Base-by-base conservation (phyloP, 805 yeast species). In the Barnettozyma botsteinii region DNA sequence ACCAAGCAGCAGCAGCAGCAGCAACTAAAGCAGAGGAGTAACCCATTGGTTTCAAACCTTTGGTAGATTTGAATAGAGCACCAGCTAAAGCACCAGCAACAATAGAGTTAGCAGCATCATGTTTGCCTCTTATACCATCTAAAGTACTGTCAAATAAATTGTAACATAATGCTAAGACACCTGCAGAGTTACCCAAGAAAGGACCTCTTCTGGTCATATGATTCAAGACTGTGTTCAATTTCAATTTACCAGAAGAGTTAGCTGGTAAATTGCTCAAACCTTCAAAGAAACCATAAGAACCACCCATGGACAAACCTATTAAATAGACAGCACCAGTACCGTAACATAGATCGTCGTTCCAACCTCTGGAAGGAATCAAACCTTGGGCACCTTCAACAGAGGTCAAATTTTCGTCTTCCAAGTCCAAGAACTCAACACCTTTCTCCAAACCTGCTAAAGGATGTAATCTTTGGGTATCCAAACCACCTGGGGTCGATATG, bases 301-400 rank as follows among this genome's bases (percentile, higher is more conserved):
- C 98, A 65, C 98, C 98, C 32, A 78, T 45, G 26, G 95, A 95
- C 50, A 93, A 72, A 31, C 95, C 95, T 24, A 84, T 52, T 51
- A 93, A 72, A 60, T 93, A 93, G 38, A 88, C 87, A 7, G 96
- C 80, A 64, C 98, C 98, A 10, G 98, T 84, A 52, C 98, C 98
- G 64, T 93, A 93, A 74, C 97, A 88, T 49, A 93, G 73, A 67
- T 93, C 98, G 62, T 93, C 98, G 13, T 88, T 76, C 95, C 96
- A 93, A 53, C 95, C 95, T 67, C 97, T 81, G n/a, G 95, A 84
- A 21, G 98, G 96, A 48, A 93, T 75, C 43, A 91, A 61, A 43
- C 96, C 95, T 57, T 85, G 87, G 2, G 95, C 77, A 29, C 96
- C 96, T 56, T 87, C 94, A 54, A 85, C 63, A n/a, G 75, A 64